Evolutionary conservation across 129 eudicot genomes (phyloP).

Genomic region (Flaveria linearis): DNA sequence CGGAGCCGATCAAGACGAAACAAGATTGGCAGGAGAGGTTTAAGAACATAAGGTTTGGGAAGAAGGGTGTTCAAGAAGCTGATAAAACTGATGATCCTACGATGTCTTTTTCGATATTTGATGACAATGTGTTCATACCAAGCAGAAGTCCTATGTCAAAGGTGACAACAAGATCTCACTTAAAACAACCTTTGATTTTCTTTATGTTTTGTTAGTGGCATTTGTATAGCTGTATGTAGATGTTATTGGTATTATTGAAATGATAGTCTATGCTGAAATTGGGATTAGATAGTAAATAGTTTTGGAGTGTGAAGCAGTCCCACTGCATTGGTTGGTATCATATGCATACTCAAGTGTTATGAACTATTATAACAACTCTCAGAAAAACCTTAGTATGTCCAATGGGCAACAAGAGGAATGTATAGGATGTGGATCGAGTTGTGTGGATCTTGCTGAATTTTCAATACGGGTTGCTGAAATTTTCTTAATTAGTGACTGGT

Average conservation of each 20-base stretch:
- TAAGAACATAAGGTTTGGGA: slow-evolving; percentile 70
- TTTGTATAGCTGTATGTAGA: neutral
- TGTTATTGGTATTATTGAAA: neutral
- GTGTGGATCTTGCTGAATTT: neutral
- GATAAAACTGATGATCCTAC: slow-evolving; percentile 53
- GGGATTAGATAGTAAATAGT: neutral
- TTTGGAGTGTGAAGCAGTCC: neutral
- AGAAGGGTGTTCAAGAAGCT: slow-evolving; percentile 62
- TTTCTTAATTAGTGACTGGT: slow-evolving; percentile 3
- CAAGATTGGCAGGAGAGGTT: slow-evolving; percentile 92
- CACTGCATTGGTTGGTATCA: neutral
- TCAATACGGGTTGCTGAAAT: neutral
- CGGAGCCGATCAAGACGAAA: slow-evolving; percentile 68
- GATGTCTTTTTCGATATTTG: slow-evolving; percentile 62
- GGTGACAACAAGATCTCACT: slow-evolving; percentile 35
- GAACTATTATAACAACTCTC: neutral
- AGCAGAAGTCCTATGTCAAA: slow-evolving; percentile 44
- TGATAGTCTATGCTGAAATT: neutral
- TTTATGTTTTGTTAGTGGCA: neutral
- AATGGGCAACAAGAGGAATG: neutral
- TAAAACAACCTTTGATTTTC: slow-evolving; percentile 1
- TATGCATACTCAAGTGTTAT: slow-evolving; percentile 9
- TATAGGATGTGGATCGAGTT: neutral
- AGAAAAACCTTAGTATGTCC: neutral
- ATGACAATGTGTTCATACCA: slow-evolving; percentile 57